Base-by-base conservation (phyloP, 768 basidiomycete species). In the Boletellus ananiceps region DNA sequence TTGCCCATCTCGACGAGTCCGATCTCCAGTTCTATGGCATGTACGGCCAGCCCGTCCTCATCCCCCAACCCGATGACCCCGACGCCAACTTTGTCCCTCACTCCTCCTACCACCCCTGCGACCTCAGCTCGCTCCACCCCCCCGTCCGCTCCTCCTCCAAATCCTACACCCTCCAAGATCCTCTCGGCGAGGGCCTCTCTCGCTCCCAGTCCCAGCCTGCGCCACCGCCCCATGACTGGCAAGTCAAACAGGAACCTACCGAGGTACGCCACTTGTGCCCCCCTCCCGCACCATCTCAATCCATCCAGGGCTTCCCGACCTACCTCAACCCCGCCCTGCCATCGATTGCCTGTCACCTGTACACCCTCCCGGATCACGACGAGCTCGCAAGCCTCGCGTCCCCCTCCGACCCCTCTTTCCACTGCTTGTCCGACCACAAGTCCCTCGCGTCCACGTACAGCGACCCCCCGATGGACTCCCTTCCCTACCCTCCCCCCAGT, bases 21-120 rank as follows among this genome's bases (percentile, higher is more conserved):
- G 66, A 67, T 47, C 42, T 68, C 2, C 59, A 68, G 16, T 67
- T 67, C 48, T 69, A 64, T 39, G 64, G 55, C 13, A 49, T 68
- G 1, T 67, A 67, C 5, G 66, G 66, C 0, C 66, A 67, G 35
- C 66, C 64, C 8, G 61, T 67, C 39, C 57, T 69, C 41, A 66
- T 69, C 15, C 64, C 65, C 0, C 36, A 44, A 2, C 38, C 55
- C 2, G 60, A 68, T 5, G 62, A 63, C n/a, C 23, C 37, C 40
- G 58, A 62, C 8, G 55, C 38, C 15, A 57, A 55, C 11, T 63
- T 61, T 33, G 33, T 31, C 13, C 35, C 61, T 13, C 52, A 57
- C 19, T 39, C 40, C 31, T 8, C 43, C 8, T 55, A 60, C 46
- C 50, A 52, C 13, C 0, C 39, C 40, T 13, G n/a, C 40, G 11